Conservation (phyloP, 257 asterid genomes). For the Primulina huaijiensis region DNA sequence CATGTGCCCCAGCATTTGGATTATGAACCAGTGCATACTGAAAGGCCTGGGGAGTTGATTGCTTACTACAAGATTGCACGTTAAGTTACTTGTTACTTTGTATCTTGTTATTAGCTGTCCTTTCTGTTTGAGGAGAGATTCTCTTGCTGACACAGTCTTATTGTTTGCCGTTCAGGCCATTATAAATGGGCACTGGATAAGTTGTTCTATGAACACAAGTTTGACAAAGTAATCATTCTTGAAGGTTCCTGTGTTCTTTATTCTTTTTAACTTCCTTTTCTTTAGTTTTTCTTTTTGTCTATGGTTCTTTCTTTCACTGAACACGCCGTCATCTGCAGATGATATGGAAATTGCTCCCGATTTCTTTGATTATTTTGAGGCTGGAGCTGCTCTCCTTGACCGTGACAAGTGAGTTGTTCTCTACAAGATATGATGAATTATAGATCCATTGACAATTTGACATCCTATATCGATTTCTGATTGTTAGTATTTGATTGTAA, state of each 20-base stretch:
- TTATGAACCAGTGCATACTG: constrained; percentile 76
- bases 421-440: constrained; percentile 16
- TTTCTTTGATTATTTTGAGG: constrained; percentile 92
- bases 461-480: constrained; percentile 17
- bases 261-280: constrained; percentile 23
- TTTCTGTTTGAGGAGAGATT: constrained; percentile 21
- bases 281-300: constrained; percentile 14
- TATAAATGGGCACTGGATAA: constrained; percentile 99
- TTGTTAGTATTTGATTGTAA: constrained; percentile 19
- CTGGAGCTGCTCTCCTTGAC: constrained; percentile 93
- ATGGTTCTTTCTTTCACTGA: constrained; percentile 30
- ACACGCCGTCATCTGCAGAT: constrained; percentile 52
- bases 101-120: constrained; percentile 26
- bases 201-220: constrained; percentile 79
- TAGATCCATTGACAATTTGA: constrained; percentile 16
- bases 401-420: constrained; percentile 70
- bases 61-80: constrained; percentile 99
- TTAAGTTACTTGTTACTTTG: constrained; percentile 35
- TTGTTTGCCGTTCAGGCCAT: constrained; percentile 59
- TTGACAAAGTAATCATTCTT: constrained; percentile 86
- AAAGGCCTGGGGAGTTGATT: constrained; percentile 89
- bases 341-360: constrained; percentile 99
- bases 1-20: constrained; percentile 73
- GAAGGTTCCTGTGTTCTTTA: constrained; percentile 59
- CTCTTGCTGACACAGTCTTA: constrained; percentile 20